These are phyloP conservation scores for Thalassiosira mediterranea DNA, from an alignment of 352 stramenopile species.

Conservation along the genomic window DNA sequence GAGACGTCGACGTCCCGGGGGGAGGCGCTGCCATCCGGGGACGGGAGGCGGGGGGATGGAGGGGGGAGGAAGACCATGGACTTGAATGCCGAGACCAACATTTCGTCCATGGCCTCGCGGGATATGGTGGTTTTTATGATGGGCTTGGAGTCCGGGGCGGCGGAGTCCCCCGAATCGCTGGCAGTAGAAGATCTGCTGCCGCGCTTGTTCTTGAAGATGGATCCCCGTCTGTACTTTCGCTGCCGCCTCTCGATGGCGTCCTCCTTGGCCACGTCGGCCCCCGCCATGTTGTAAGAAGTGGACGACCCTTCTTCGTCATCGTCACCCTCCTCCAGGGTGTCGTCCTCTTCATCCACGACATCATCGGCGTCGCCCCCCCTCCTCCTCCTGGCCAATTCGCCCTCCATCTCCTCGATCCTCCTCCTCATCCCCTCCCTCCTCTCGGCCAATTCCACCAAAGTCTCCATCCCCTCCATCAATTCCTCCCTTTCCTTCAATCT, in stretches of 20 bases:
- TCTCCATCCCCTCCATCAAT: conserved; percentile 21
- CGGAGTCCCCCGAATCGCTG: not conserved
- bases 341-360: conserved; percentile 9
- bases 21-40: conserved; percentile 40
- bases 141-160: not conserved
- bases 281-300: conserved; percentile 29
- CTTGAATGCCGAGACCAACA: conserved; percentile 19
- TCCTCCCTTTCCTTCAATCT: conserved; percentile 41
- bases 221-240: conserved; percentile 38
- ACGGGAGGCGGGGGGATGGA: conserved; percentile 29
- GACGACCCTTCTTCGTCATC: conserved; percentile 18
- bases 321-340: not conserved
- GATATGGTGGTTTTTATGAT: conserved; percentile 27
- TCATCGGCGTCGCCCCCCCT: not conserved
- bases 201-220: conserved; percentile 26
- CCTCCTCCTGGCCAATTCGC: not conserved
- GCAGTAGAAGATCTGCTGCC: not conserved
- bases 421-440: conserved; percentile 30
- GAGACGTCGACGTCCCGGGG: conserved; percentile 57
- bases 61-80: conserved; percentile 30
- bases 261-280: conserved; percentile 32
- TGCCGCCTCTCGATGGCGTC: conserved; percentile 52
- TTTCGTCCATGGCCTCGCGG: conserved; percentile 10
- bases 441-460: conserved; percentile 34
- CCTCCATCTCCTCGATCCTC: conserved; percentile 39